These are phyloP conservation scores for Colletotrichum melonis DNA, from an alignment of 2,329 filamentous ascomycete species.

Conservation along the genomic window DNA sequence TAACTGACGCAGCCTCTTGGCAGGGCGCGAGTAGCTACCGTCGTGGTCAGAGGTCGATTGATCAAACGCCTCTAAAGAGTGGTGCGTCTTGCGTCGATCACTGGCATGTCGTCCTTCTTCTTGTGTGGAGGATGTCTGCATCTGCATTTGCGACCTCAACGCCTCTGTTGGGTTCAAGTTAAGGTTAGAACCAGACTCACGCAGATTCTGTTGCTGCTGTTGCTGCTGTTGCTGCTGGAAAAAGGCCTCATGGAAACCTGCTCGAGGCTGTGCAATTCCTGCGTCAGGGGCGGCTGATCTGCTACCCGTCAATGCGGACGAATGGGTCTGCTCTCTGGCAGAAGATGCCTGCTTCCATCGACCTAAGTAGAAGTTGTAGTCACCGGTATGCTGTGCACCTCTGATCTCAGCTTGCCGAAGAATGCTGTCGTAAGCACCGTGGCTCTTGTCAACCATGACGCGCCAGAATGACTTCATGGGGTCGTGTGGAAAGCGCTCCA, in stretches of 20 bases:
- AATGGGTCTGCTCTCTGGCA: neutral
- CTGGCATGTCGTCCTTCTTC: neutral
- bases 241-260: neutral
- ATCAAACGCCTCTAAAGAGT: neutral
- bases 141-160: neutral
- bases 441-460: slow-evolving; percentile 12
- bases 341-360: neutral
- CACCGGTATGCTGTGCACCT: slow-evolving; percentile 21
- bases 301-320: too few species aligned
- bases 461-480: slow-evolving; percentile 1
- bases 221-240: neutral
- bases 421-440: slow-evolving; percentile 8
- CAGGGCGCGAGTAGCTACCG: neutral
- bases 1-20: neutral
- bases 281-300: too few species aligned
- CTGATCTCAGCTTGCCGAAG: slow-evolving; percentile 18
- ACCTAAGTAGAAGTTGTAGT: slow-evolving; percentile 20
- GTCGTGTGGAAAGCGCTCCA: slow-evolving; percentile 6
- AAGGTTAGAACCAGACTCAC: neutral
- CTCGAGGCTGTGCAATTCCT: neutral
- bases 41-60: neutral
- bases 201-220: neutral
- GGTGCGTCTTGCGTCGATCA: neutral
- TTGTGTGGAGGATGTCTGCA: neutral
- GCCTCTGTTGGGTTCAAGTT: neutral